Base-by-base conservation (phyloP, 2,329 filamentous ascomycete species). In the Ambrosiella cleistominuta region DNA sequence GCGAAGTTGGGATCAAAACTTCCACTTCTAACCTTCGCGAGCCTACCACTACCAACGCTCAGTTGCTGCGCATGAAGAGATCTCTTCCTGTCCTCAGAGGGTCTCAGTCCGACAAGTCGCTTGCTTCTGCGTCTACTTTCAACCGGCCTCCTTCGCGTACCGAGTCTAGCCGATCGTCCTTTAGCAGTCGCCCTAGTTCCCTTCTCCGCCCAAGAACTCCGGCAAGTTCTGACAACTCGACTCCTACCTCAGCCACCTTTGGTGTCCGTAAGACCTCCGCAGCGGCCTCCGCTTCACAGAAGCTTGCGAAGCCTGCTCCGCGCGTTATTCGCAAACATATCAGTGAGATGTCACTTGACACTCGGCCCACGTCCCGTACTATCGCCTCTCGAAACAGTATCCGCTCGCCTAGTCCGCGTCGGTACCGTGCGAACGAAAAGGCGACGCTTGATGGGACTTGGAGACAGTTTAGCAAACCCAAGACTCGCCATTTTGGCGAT, bases 311-410 rank as follows among this genome's bases (percentile, higher is more conserved):
- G 70, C 75, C 72, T 52, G 75, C 50, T 13, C 59, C 82, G 36
- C 82, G 87, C 39, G 75, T 80, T 42, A 83, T 90, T 66, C 81
- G 88, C 51, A 86, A 91, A 50, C 83, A 88, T 65, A 88, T 94
- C 65, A 95, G 88, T 7, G 88, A 95, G 57, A 79, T 80, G 61
- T 76, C 74, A 35, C 72, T 77, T 36, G 80, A 84, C 40, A 67
- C 76, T 50, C 75, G 81, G 36, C 78, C 80, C 3, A 68, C 70
- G 40, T 83, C 80, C 8, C 74, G 81, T 19, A 51, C 47, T 6
- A 69, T 78, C 1, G 68, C 80, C 39, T 83, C 80, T 42, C 75
- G 81, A 63, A 75, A 77, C 38, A 75, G 74, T 5, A 73, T 79
- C 66, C 75, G 80, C 51, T 81, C 79, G 49, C 81, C 80, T 50